Conservation (phyloP, 176 grass and related monocot genomes). For the Lolium perenne region DNA sequence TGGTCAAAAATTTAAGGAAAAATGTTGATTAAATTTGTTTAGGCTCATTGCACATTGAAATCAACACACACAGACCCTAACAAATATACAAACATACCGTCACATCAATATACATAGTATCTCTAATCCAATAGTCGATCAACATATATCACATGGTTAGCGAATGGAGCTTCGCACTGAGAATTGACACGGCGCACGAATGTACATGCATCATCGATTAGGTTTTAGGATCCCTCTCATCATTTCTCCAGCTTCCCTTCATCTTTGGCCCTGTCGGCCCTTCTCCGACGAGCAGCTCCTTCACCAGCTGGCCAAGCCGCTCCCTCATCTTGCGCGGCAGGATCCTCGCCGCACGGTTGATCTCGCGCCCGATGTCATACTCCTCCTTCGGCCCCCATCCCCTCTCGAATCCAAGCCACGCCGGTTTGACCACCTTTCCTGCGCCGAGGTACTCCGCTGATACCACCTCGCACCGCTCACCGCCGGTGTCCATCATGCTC, state of each 20-base stretch:
- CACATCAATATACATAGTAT: too few relatives aligned
- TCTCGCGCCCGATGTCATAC: constrained; percentile 70
- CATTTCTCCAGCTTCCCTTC: constrained; percentile 68
- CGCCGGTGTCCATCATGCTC: constrained; percentile 53
- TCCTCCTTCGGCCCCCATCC: constrained; percentile 84
- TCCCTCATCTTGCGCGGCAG: constrained; percentile 55
- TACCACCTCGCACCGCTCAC: constrained; percentile 58
- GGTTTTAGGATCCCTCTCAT: constrained; percentile 49
- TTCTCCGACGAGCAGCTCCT: constrained; percentile 65
- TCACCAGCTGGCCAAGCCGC: constrained; percentile 50
- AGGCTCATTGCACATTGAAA: too few relatives aligned
- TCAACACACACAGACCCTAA: too few relatives aligned
- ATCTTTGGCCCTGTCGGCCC: constrained; percentile 85
- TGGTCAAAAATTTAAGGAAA: too few relatives aligned
- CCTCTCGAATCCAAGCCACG: constrained; percentile 74
- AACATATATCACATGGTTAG: too few relatives aligned
- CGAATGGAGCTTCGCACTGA: too few relatives aligned
- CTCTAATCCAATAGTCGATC: too few relatives aligned
- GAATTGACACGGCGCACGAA: too few relatives aligned
- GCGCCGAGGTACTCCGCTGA: constrained; percentile 68
- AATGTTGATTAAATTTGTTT: too few relatives aligned
- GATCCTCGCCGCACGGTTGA: constrained; percentile 59
- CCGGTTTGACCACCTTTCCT: constrained; percentile 44
- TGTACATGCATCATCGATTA: background rate
- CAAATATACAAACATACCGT: too few relatives aligned